Base-by-base conservation (phyloP, 2,329 filamentous ascomycete genomes). In the Chaetomiaceae sp. region DNA sequence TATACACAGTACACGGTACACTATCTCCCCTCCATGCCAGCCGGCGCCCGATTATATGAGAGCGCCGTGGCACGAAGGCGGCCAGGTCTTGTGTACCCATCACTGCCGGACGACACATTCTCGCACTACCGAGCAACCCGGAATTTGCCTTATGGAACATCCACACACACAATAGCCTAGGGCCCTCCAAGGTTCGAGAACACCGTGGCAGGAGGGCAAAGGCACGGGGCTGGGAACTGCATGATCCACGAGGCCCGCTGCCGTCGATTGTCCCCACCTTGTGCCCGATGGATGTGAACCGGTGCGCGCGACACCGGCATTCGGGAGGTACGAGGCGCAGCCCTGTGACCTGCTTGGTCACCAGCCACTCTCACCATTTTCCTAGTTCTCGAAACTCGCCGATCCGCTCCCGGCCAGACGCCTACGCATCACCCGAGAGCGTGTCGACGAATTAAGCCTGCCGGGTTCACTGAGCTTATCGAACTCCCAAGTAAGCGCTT, bases 341-440 rank as follows among this genome's bases (percentile, higher is more conserved):
- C 42, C 52, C 42, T 52, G 52, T 54, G 52, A 54, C 52, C 43
- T 12, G 22, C 22, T 24, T 24, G 36, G 37, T 50, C 37, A 48
- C 32, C 45, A 36, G 34, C 35, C 19, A 19, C 15, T 6, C 18
- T 17, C 19, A 20, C 20, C n/a, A n/a, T n/a, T n/a, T n/a, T n/a
- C n/a, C n/a, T n/a, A n/a, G n/a, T 36, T 36, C 32, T 4, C 30
- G 22, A 15, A 42, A 2, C 19, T 42, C 40, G 33, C 37, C 15
- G 15, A 10, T 22, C 20, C 1, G 17, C 14, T 27, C 24, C 9
- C 9, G 19, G 8, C 11, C 18, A 19, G 9, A 27, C 26, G 26
- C 11, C 10, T 29, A 11, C 10, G 4, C n/a, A n/a, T n/a, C n/a
- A n/a, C n/a, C n/a, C n/a, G n/a, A n/a, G n/a, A n/a, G n/a, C n/a